Evolutionary conservation across 176 grass and related monocot species (phyloP).

Genomic region (Musa beccarii): DNA sequence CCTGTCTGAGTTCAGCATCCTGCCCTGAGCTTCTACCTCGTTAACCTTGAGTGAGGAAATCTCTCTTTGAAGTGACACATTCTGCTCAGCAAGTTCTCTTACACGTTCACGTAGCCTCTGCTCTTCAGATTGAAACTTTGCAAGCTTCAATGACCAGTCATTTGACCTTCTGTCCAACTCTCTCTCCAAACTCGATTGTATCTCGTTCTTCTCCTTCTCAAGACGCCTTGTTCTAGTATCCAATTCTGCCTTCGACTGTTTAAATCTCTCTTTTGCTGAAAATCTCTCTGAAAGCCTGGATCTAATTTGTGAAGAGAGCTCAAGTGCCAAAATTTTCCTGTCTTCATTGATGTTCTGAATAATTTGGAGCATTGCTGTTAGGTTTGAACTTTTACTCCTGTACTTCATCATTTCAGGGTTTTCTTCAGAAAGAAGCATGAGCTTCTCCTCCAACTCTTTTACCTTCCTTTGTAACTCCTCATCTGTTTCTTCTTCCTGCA

Average conservation of each 20-base stretch:
- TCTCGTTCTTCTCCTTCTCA: constrained; percentile 52
- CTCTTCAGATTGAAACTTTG: constrained; percentile 72
- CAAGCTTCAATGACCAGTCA: constrained; percentile 53
- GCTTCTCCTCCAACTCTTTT: constrained; percentile 51
- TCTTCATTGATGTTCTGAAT: constrained; percentile 62
- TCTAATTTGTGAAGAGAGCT: constrained; percentile 77
- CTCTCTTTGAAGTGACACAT: constrained; percentile 90
- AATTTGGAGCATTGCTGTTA: constrained; percentile 39
- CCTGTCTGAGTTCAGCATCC: constrained; percentile 30
- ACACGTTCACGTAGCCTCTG: constrained; percentile 75
- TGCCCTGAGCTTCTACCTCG: constrained; percentile 29
- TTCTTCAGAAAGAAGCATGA: constrained; percentile 31
- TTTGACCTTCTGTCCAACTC: constrained; percentile 65
- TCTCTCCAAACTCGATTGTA: constrained; percentile 43
- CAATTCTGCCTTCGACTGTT: constrained; percentile 44
- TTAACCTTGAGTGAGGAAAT: constrained; percentile 41
- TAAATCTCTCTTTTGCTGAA: constrained; percentile 54
- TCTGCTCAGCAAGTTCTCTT: constrained; percentile 88
- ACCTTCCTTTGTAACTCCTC: constrained; percentile 44
- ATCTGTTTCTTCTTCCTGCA: constrained; percentile 43
- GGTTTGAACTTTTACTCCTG: constrained; percentile 24
- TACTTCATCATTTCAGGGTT: constrained; percentile 35
- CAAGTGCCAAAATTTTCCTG: constrained; percentile 42
- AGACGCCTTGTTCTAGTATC: constrained; percentile 41
- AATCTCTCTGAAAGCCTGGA: constrained; percentile 61